Evolutionary conservation across 148 eudicot species (phyloP).

Genomic region (Cornus kousa): DNA sequence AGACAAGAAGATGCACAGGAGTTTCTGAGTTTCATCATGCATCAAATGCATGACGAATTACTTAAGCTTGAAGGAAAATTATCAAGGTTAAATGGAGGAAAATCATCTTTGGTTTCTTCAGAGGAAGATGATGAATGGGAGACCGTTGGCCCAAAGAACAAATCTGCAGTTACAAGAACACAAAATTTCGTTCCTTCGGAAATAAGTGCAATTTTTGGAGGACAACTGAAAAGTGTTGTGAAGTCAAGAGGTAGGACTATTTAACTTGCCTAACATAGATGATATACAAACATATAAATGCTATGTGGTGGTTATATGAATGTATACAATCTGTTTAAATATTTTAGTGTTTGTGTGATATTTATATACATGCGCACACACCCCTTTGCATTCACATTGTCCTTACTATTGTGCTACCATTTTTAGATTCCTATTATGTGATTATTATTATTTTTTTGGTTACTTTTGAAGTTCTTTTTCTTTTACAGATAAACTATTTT

Average conservation of each 20-base stretch:
- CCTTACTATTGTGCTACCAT: not conserved
- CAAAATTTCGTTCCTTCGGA: conserved; percentile 51
- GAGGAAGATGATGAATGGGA: conserved; percentile 85
- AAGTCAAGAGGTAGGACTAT: conserved; percentile 44
- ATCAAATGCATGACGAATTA: conserved; percentile 95
- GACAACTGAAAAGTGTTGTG: conserved; percentile 53
- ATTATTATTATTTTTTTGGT: too few species aligned
- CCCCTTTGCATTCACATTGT: not conserved
- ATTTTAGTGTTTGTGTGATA: not conserved
- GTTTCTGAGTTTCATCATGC: conserved; percentile 87
- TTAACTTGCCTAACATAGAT: not conserved
- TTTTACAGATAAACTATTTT: too few species aligned
- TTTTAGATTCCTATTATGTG: too few species aligned
- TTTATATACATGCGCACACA: not conserved
- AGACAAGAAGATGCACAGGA: conserved; percentile 99
- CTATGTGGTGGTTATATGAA: too few species aligned
- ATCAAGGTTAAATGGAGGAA: conserved; percentile 39
- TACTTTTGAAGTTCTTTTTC: too few species aligned
- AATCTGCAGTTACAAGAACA: conserved; percentile 53
- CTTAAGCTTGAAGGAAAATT: conserved; percentile 74
- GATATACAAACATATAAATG: not conserved
- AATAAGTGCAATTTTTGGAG: conserved; percentile 52
- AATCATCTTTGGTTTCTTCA: conserved; percentile 64
- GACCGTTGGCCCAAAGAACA: conserved; percentile 56
- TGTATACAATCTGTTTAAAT: not conserved